Conservation (phyloP, 129 eudicot species). For the Artemisia annua region DNA sequence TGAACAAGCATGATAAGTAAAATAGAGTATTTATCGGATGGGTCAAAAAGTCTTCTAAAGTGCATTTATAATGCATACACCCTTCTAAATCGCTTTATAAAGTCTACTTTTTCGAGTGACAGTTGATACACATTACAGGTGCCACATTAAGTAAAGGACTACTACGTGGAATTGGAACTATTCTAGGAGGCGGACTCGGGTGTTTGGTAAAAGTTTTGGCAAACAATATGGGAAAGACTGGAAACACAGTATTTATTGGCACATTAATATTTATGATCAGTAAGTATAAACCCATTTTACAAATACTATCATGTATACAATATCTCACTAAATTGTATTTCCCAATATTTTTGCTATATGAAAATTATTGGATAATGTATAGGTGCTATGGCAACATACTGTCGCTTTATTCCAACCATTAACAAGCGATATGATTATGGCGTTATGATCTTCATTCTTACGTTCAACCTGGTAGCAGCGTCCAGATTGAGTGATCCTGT, state of each 20-base stretch:
- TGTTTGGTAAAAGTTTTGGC: conserved; percentile 55
- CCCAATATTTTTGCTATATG: too few relatives aligned
- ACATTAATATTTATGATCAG: conserved; percentile 49
- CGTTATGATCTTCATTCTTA: too few relatives aligned
- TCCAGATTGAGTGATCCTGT: conserved; percentile 48
- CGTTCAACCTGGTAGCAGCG: conserved; percentile 42
- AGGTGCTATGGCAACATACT: conserved; percentile 67
- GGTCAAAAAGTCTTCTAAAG: too few relatives aligned
- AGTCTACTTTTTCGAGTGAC: too few relatives aligned
- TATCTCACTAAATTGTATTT: not conserved
- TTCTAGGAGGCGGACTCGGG: conserved; percentile 38
- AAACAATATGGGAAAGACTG: conserved; percentile 43
- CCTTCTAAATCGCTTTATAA: too few relatives aligned
- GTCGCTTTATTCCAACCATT: conserved; percentile 47
- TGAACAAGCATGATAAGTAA: too few relatives aligned
- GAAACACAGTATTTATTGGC: conserved; percentile 41
- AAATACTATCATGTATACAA: too few relatives aligned
- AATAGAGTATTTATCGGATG: too few relatives aligned
- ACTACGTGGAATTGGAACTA: conserved; percentile 44
- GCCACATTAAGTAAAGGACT: conserved; percentile 70
- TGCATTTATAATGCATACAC: too few relatives aligned
- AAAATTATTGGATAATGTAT: conserved; percentile 3
- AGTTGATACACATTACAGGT: conserved; percentile 39
- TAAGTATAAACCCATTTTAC: conserved; percentile 15
- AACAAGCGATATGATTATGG: conserved; percentile 51